Conservation (phyloP, 805 yeast genomes). For the Candida silvicultrix region DNA sequence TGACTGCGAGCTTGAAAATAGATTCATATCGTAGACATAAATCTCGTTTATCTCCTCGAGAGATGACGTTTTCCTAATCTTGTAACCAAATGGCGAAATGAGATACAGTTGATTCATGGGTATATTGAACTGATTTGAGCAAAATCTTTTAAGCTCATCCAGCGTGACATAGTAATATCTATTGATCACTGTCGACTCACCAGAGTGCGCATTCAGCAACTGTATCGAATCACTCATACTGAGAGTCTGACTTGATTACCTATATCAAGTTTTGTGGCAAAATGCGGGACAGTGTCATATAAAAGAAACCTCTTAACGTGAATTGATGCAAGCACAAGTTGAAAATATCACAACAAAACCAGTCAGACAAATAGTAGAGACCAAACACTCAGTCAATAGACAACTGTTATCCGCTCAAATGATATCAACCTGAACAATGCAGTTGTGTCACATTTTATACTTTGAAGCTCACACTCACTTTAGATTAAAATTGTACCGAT, state of each 20-base stretch:
- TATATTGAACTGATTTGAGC: conserved; percentile 34
- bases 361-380: too few relatives aligned
- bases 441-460: too few relatives aligned
- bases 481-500: too few relatives aligned
- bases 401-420: too few relatives aligned
- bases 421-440: too few relatives aligned
- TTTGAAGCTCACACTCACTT: too few relatives aligned
- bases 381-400: too few relatives aligned
- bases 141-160: conserved; percentile 36
- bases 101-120: conserved; percentile 39
- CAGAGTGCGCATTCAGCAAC: conserved; percentile 37
- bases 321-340: too few relatives aligned
- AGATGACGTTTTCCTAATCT: conserved; percentile 36
- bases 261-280: conserved; percentile 1
- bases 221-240: conserved; percentile 4
- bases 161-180: conserved; percentile 33
- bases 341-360: too few relatives aligned
- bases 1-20: conserved; percentile 34
- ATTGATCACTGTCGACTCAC: conserved; percentile 29
- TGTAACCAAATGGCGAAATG: conserved; percentile 60
- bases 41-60: conserved; percentile 46
- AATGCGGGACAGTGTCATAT: neutral
- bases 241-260: too few relatives aligned
- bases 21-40: conserved; percentile 56
- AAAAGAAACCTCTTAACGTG: too few relatives aligned